phyloP scores from a whole-genome alignment of 257 asterid species.

The Gentiana straminea region DNA sequence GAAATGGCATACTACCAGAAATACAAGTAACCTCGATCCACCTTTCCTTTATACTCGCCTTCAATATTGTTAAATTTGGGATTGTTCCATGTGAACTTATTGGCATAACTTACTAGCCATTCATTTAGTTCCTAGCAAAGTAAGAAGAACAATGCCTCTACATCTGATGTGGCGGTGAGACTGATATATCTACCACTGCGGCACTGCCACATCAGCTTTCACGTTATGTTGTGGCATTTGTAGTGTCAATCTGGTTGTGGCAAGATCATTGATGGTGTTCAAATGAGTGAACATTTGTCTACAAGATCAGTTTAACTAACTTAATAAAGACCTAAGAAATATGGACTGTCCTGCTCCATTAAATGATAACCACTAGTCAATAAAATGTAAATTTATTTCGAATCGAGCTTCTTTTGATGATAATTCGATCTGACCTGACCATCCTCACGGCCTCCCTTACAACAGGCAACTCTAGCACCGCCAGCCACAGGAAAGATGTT shows the following conservation, averaged over 20 bases:
- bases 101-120: neutral
- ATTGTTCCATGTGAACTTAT: neutral
- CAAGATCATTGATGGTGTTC: neutral
- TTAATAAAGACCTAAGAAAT: too few relatives aligned
- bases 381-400: too few relatives aligned
- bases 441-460: neutral
- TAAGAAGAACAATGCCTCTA: neutral
- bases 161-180: neutral
- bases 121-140: neutral
- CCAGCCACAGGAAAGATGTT: constrained; percentile 91
- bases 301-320: neutral
- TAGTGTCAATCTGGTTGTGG: too few relatives aligned
- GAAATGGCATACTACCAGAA: constrained; percentile 89
- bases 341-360: too few relatives aligned
- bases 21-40: constrained; percentile 44
- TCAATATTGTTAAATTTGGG: too few relatives aligned
- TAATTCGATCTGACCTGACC: neutral
- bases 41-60: too few relatives aligned
- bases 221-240: too few relatives aligned
- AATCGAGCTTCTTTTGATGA: too few relatives aligned
- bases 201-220: too few relatives aligned
- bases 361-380: too few relatives aligned
- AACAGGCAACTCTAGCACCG: constrained; percentile 91
- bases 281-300: neutral
- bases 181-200: too few relatives aligned